These are phyloP conservation scores for Chimonanthus praecox DNA, from an alignment of 164 flowering plant species.

Conservation along the genomic window DNA sequence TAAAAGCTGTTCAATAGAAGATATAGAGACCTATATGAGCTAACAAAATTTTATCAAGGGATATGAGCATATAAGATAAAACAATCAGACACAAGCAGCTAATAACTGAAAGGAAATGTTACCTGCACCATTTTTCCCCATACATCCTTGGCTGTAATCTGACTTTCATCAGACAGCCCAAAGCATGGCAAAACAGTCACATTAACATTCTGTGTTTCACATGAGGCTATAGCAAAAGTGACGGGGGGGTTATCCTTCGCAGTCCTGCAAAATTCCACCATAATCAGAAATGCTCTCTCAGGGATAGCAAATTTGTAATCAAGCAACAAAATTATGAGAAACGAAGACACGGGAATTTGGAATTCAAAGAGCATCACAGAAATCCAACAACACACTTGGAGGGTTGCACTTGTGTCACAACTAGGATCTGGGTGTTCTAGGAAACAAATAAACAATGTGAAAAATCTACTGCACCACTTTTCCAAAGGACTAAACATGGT, in stretches of 20 bases:
- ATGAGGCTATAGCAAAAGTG: conserved; percentile 90
- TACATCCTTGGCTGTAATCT: conserved; percentile 67
- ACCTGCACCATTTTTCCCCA: conserved; percentile 84
- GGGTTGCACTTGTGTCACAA: not conserved
- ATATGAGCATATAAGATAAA: not conserved
- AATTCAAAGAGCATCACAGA: not conserved
- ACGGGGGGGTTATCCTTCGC: conserved; percentile 85
- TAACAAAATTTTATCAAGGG: too few species aligned
- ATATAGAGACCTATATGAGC: too few species aligned
- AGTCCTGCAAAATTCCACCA: conserved; percentile 50
- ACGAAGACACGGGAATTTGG: not conserved
- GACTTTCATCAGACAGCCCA: conserved; percentile 61
- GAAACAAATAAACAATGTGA: not conserved
- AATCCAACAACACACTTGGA: not conserved
- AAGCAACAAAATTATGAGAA: not conserved
- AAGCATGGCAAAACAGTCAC: conserved; percentile 87
- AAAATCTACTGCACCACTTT: not conserved
- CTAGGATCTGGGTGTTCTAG: not conserved
- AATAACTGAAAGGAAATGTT: not conserved
- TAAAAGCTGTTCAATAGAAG: too few species aligned
- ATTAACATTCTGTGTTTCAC: conserved; percentile 87
- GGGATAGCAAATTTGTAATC: not conserved
- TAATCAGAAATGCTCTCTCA: not conserved
- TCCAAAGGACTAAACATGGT: not conserved
- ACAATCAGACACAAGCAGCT: not conserved